These are phyloP conservation scores for Sarcomyxa edulis DNA, from an alignment of 768 basidiomycete genomes.

Conservation along the genomic window DNA sequence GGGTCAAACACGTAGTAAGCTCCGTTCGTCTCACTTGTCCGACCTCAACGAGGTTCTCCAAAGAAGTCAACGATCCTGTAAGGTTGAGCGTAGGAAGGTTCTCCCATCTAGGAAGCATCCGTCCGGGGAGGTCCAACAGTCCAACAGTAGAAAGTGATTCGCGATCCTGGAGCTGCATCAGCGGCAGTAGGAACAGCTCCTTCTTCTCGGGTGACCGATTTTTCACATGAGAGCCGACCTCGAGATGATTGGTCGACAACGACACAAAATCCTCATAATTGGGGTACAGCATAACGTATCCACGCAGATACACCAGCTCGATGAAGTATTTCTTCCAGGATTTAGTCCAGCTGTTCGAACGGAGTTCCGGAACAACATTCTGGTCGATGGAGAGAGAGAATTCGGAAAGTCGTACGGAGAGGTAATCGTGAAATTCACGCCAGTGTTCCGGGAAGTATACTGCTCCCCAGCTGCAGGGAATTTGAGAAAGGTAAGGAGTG, in stretches of 20 bases:
- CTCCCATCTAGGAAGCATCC: conserved; percentile 43
- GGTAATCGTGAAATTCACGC: conserved; percentile 81
- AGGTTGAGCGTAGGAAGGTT: conserved; percentile 68
- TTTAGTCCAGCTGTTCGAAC: conserved; percentile 75
- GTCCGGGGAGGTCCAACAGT: conserved; percentile 58
- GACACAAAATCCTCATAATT: conserved; percentile 71
- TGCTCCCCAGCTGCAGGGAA: conserved; percentile 91
- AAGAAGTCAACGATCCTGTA: conserved; percentile 41
- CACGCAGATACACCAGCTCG: conserved; percentile 75
- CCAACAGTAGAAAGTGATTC: conserved; percentile 10
- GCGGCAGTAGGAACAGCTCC: conserved; percentile 60
- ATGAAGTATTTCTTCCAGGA: conserved; percentile 93
- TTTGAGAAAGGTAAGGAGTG: conserved; percentile 78
- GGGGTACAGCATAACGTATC: conserved; percentile 87
- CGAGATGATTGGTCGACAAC: conserved; percentile 87
- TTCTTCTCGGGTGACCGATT: conserved; percentile 53
- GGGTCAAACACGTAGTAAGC: conserved; percentile 25
- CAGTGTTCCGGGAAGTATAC: conserved; percentile 87
- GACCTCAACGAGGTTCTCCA: conserved; percentile 22
- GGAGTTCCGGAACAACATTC: conserved; percentile 64
- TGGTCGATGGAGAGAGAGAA: conserved; percentile 29
- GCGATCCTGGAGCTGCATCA: conserved; percentile 46
- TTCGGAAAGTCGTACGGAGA: conserved; percentile 65
- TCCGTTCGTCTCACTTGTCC: conserved; percentile 29
- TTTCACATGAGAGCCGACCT: conserved; percentile 78